Evolutionary conservation across 192 early-diverging fungal species (phyloP), one percentile per base, ranked within the genome.

Genomic region (Rhizophagus sp.): DNA sequence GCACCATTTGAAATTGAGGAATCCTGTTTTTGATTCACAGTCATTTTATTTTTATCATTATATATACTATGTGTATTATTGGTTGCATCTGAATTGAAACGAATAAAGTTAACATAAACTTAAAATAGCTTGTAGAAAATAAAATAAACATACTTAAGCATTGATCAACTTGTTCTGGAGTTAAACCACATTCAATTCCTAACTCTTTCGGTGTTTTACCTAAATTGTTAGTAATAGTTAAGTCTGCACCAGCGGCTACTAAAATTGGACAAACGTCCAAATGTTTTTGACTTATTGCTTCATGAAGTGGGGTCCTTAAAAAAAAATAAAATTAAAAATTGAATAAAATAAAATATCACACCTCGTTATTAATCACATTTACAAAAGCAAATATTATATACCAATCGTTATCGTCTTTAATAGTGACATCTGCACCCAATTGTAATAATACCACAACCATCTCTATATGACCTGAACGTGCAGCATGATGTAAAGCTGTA

Each of bases 401-500:
- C 75, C 75, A 64, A 25, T 64, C 75, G 64, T 76, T 62, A 62
- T 83, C 89, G 1, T 91, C 92, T 25, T 87, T 88, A 15, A 86
- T 88, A 70, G 87, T 85, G 50, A 88, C 86, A 73, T 94, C 88
- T 3, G 90, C 91, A 34, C 91, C 91, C 30, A 87, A 82, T 80
- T 83, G 88, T 41, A 84, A 85, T 39, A 90, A 75, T 3, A 90
- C 75, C 44, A 82, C 76, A 13, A 90, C 88, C 61, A 90, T 87
- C 44, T 88, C 82, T 13, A 73, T 27, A 47, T 85, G 85, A 3
- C 93, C 92, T 47, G 88, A 80, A 0, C 92, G 84, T 13, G 92
- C 87, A 9, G 93, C 91, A 75, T 90, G 85, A 75, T 94, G 93
- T 62, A 94, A 69, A 12, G 93, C 89, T 24, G 90, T 93, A 82